Percentiles rank a stretch among this genome's conserved stretches.
phyloP scores from a whole-genome alignment of 305 asterid species.

The Fraxinus paxiana region DNA sequence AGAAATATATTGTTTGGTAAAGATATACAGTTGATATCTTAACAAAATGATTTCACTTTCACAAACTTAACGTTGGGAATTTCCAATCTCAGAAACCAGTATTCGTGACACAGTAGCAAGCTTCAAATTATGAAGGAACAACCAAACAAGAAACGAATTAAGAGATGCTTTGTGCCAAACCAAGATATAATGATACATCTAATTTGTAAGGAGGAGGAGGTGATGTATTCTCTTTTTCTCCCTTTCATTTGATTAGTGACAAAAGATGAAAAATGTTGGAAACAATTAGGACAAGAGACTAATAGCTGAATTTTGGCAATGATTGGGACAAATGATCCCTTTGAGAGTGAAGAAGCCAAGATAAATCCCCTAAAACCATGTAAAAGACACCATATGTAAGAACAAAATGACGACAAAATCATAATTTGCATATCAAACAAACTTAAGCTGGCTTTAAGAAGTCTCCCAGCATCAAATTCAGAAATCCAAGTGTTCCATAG shows the following conservation, averaged over 20 bases:
- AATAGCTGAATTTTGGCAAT: background rate
- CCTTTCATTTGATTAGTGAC: background rate
- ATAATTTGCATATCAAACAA: background rate
- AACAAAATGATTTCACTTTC: background rate
- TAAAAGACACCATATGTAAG: background rate
- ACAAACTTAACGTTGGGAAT: background rate
- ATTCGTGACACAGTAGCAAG: background rate
- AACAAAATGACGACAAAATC: background rate
- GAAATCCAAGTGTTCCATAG: background rate
- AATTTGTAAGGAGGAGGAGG: background rate
- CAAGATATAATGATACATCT: background rate
- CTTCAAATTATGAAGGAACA: background rate
- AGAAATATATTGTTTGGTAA: background rate
- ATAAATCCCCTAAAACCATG: background rate
- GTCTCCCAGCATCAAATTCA: background rate
- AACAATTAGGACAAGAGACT: background rate
- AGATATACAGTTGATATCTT: background rate
- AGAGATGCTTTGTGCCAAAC: background rate
- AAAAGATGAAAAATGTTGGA: background rate
- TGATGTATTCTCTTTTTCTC: background rate
- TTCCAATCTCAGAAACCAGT: background rate
- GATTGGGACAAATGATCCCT: background rate
- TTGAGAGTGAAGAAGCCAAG: background rate
- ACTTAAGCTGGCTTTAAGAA: background rate
- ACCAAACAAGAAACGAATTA: background rate